Base-by-base conservation (phyloP, 2,329 filamentous ascomycete species). In the Phyllosticta capitalensis region DNA sequence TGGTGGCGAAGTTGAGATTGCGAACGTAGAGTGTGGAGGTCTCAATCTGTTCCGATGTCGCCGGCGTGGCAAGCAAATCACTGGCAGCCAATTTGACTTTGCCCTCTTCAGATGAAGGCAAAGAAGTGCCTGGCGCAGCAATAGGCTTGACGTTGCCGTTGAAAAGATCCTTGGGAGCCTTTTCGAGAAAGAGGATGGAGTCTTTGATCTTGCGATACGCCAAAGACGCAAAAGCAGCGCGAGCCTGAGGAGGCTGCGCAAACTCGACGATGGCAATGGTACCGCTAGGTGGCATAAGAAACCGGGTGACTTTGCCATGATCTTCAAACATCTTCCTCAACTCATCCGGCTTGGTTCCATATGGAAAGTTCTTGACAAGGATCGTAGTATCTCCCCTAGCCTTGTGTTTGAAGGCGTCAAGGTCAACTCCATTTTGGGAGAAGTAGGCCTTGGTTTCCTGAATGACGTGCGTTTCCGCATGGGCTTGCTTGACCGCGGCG, bases 391-490 rank as follows among this genome's bases (percentile, higher is more conserved):
- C 92, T 62, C 92, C 92, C 68, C 92, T 86, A 71, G 90, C 85
- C 62, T 85, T 84, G 59, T 83, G 85, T 73, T 92, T 94, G 78
- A 99, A 97, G 10, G 92, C 88, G 64, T 96, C 87, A 53, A 99
- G 79, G 72, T 97, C 90, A 21, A 97, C 89, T 38, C 92, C 92
- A 64, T 96, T 90, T 52, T 87, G 82, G 57, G 82, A 79, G 69
- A 99, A 96, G 75, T 95, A 99, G 9, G 87, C 80, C 74, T 96
- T 97, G 1, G 91, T 96, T 73, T 97, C 94, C 75, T 96, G 90
- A 61, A 99, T 97, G 65, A 96, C 84, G 63, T 94, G 88, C 21
- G 92, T 97, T 78, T 99, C 94, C 51, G 92, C 94, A 72, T 96
- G 88, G 9, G 94, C 94, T 78, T 97, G 94, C 78, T 95, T 96